Evolutionary conservation across 768 basidiomycete genomes (phyloP).

Genomic region (Boletus insuetus): DNA sequence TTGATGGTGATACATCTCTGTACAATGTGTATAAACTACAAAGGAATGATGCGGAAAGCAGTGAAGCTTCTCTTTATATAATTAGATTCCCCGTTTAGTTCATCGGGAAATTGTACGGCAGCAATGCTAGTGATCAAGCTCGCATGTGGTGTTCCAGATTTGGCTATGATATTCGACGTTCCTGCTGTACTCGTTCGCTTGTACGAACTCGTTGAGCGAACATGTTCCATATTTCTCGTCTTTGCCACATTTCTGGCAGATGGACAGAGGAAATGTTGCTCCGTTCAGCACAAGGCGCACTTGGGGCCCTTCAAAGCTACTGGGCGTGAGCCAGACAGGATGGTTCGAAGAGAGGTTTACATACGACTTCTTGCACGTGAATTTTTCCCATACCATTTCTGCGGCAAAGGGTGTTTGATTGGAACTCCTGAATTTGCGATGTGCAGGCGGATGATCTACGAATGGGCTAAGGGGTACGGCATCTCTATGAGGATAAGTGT

Average conservation of each 20-base stretch:
- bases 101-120: neutral
- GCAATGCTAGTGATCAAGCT: neutral
- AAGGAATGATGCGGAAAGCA: no score
- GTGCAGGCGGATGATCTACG: conserved; percentile 19
- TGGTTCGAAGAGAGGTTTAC: neutral
- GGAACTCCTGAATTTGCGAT: conserved; percentile 37
- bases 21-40: no score
- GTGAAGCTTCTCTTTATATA: no score
- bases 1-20: no score
- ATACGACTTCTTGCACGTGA: conserved; percentile 37
- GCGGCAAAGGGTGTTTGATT: conserved; percentile 41
- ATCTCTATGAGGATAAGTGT: conserved; percentile 30
- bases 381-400: conserved; percentile 43
- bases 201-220: conserved; percentile 33
- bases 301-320: conserved; percentile 35
- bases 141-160: conserved; percentile 39
- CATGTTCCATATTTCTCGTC: conserved; percentile 38
- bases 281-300: conserved; percentile 42
- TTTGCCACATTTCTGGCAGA: conserved; percentile 26
- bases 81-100: neutral
- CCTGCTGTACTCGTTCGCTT: conserved; percentile 25
- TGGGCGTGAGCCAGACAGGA: neutral
- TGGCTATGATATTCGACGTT: conserved; percentile 29
- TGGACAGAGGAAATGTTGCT: conserved; percentile 36
- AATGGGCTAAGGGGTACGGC: conserved; percentile 25